These are phyloP conservation scores for Metarhizium album DNA, from an alignment of 2,329 filamentous ascomycete species.

Conservation along the genomic window DNA sequence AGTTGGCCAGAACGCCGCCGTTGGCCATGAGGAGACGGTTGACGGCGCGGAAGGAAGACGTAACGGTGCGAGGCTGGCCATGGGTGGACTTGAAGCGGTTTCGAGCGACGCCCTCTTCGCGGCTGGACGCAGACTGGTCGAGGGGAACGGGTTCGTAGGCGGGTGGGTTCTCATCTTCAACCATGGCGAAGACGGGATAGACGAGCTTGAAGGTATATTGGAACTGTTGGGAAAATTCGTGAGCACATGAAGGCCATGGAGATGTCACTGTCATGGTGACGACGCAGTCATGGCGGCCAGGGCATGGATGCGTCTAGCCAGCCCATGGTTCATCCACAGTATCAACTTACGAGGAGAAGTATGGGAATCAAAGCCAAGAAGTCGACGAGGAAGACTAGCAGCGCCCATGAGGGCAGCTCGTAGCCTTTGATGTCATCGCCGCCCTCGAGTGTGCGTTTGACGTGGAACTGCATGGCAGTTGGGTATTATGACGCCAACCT, in stretches of 20 bases:
- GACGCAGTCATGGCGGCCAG: background rate
- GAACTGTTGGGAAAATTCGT: slow-evolving; percentile 21
- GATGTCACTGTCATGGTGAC: background rate
- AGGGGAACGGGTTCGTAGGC: slow-evolving; percentile 41
- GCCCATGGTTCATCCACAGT: background rate
- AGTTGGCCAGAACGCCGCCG: slow-evolving; percentile 53
- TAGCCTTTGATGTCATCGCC: slow-evolving; percentile 12
- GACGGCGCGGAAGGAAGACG: slow-evolving; percentile 39
- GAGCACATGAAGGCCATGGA: background rate
- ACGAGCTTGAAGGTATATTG: slow-evolving; percentile 40
- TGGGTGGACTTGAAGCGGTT: slow-evolving; percentile 23
- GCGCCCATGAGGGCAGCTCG: slow-evolving; percentile 30
- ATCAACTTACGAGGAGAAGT: slow-evolving; percentile 28
- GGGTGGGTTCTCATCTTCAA: slow-evolving; percentile 47
- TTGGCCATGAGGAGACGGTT: slow-evolving; percentile 46
- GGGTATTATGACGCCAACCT: background rate
- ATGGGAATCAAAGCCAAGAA: slow-evolving; percentile 34
- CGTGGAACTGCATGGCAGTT: slow-evolving; percentile 9
- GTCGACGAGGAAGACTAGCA: slow-evolving; percentile 27
- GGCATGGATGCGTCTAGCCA: background rate
- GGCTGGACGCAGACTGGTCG: slow-evolving; percentile 23
- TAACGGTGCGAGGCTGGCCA: slow-evolving; percentile 30
- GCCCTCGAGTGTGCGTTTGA: slow-evolving; percentile 24
- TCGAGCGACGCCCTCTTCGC: slow-evolving; percentile 20
- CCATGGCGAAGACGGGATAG: slow-evolving; percentile 44